Evolutionary conservation across 306 rosid genomes (phyloP), one percentile per base, ranked within the genome.

Genomic region (Castanospermum australe): DNA sequence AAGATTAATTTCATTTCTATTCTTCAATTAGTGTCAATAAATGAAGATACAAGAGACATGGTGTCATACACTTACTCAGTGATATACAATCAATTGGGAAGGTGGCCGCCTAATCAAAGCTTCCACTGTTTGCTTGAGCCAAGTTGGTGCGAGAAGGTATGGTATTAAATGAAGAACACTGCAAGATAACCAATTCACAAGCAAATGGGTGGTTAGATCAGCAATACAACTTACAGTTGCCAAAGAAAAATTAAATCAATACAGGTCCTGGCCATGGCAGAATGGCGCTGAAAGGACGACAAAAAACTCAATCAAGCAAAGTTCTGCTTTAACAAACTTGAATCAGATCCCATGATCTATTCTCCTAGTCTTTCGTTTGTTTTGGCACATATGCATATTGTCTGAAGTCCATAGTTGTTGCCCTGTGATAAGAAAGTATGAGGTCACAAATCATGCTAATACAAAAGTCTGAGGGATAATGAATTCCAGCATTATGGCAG

Each of bases 351-450:
- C 67, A 50, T 60, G 77, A 80, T 86, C 72, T 64, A 22, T 22
- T 60, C 70, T 62, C 50, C 88, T 63, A 66, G 56, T 84, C 86
- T 89, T 85, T 68, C 17, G 80, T 25, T 75, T 85, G 48, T 59
- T 72, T 87, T 82, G 94, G 89, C 81, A 62, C 82, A 47, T 81
- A 92, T 5, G 84, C 93, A 78, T 74, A 92, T 57, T 87, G 87
- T 66, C 63, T 83, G 5, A 92, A 79, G 86, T 90, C 92, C 63
- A 8, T 73, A 30, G 66, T 73, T 33, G 71, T 81, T 68, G 92
- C 64, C 84, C 93, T 89, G 20, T 51, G 65, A 67, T 71, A 79
- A 75, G 55, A 47, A 70, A 13, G 57, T 36, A 76, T 41, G 39
- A 42, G 55, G 77, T 81, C 56, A 86, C 63, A 74, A 33, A 68